Percentiles rank a stretch among this genome's conserved stretches.
These are phyloP conservation scores for Ustilago xerochloae DNA, from an alignment of 1,284 basidiomycete genomes.

Conservation along the genomic window DNA sequence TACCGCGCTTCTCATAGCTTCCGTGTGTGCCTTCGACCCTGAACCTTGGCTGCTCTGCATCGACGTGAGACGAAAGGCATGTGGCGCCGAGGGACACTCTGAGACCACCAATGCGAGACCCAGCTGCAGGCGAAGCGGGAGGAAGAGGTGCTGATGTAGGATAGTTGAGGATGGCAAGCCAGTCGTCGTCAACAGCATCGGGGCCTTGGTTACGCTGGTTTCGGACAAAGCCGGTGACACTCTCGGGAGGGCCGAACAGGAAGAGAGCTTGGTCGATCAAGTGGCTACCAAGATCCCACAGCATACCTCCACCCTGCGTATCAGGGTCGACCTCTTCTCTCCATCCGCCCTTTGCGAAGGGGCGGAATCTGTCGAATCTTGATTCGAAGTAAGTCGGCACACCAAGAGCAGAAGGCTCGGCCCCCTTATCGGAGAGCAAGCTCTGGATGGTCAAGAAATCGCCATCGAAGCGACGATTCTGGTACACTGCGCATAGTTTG, in stretches of 20 bases:
- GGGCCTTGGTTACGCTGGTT: conserved; percentile 59
- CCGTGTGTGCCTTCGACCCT: conserved; percentile 60
- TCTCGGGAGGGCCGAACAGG: conserved; percentile 61
- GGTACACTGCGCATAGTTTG: conserved; percentile 63
- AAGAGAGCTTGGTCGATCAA: conserved; percentile 63
- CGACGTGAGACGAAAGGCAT: conserved; percentile 59
- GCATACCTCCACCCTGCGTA: conserved; percentile 61
- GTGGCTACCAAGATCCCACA: conserved; percentile 65
- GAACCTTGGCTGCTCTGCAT: conserved; percentile 62
- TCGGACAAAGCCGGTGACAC: conserved; percentile 56
- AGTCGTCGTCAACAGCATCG: conserved; percentile 62
- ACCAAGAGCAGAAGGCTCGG: conserved; percentile 57
- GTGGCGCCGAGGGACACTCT: conserved; percentile 57
- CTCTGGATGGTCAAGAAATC: conserved; percentile 64
- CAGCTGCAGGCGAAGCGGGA: conserved; percentile 48
- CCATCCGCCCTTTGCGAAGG: conserved; percentile 65
- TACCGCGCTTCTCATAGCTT: conserved; percentile 61
- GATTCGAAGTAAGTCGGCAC: conserved; percentile 61
- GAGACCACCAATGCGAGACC: conserved; percentile 55
- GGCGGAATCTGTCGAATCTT: conserved; percentile 65
- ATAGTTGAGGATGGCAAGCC: conserved; percentile 60
- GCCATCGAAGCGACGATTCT: conserved; percentile 65
- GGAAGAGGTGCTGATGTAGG: conserved; percentile 49
- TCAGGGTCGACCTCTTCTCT: conserved; percentile 60
- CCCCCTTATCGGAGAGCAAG: conserved; percentile 46